A percentile compares a stretch with the other conserved stretches of the same genome.
Conservation (phyloP, 2,329 filamentous ascomycete species). For the Dendryphion nanum region DNA sequence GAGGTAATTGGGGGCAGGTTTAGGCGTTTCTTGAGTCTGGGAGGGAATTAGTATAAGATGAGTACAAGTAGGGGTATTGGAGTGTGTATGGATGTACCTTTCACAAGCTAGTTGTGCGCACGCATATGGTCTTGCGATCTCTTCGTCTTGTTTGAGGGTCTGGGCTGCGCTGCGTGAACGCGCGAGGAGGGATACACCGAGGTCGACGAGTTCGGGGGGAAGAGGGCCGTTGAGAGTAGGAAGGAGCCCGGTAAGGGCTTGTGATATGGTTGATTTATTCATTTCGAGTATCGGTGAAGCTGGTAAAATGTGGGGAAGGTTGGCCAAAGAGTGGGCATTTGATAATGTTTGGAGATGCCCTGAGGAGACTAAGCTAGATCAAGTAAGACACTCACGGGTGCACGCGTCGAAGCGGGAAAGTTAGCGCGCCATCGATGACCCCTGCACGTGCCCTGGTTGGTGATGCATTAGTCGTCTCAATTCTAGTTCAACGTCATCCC, state of each 20-base stretch:
- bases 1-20: conserved; percentile 34
- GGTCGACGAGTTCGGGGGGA: conserved; percentile 31
- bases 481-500: too few relatives aligned
- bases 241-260: conserved; percentile 43
- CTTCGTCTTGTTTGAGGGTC: conserved; percentile 41
- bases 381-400: too few relatives aligned
- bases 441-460: too few relatives aligned
- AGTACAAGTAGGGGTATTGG: too few relatives aligned
- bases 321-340: too few relatives aligned
- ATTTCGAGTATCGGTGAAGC: conserved; percentile 24
- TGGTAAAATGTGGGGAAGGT: too few relatives aligned
- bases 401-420: too few relatives aligned
- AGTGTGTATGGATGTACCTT: conserved; percentile 50
- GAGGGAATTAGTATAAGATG: not conserved
- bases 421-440: too few relatives aligned
- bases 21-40: conserved; percentile 61
- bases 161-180: conserved; percentile 47
- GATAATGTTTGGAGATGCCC: too few relatives aligned
- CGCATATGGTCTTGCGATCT: conserved; percentile 38
- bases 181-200: conserved; percentile 33
- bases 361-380: too few relatives aligned
- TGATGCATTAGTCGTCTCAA: too few relatives aligned
- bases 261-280: conserved; percentile 27
- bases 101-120: conserved; percentile 70
- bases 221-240: conserved; percentile 36